Evolutionary conservation across 2,329 filamentous ascomycete species (phyloP), one percentile per base, ranked within the genome.

Genomic region (Epichloe typhina): DNA sequence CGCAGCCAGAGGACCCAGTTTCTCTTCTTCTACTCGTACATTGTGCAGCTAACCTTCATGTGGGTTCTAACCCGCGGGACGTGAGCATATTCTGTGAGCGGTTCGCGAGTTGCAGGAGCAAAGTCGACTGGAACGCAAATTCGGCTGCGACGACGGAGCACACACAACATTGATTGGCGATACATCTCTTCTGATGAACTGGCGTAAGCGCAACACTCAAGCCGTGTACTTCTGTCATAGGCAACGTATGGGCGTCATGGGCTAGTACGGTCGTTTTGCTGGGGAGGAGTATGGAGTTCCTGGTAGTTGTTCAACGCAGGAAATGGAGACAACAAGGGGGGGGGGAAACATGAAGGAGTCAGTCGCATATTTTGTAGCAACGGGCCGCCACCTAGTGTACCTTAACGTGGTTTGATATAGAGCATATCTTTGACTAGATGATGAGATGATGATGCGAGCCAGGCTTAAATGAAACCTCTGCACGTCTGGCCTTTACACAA

Each of bases 1-100:
- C 83, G 86, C 63, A 93, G 86, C 68, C 82, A 88, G 64, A 77
- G 90, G 55, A 95, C 89, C 1, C 88, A 95, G 68, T 95, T 95
- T 63, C 75, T 96, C 57, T 95, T 95, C 67, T 76, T 90, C 58
- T 96, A 98, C 70, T 91, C 90, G 43, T 98, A 97, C 68, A 74
- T 94, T 50, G 84, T 97, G 51, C 93, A 98, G 71, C 79, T 97
- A 58, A 72, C 90, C 51, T 95, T 97, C 68, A 98, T 97, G 90
- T 93, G 91, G 83, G 68, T 80, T 57, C 67, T 82, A 53, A 79
- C 72, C 53, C 67, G 72, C 53, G 67, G 52, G 11, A 51, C 69
- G 31, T 77, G 55, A 58, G 19, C 17, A 19, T 21, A 6, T 33
- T 36, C 6, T 37, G 3, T 36, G 42, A 26, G 38, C 13, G 8